These are phyloP conservation scores for Chrysoporthe austroafricana DNA, from an alignment of 2,329 filamentous ascomycete species.

Conservation along the genomic window DNA sequence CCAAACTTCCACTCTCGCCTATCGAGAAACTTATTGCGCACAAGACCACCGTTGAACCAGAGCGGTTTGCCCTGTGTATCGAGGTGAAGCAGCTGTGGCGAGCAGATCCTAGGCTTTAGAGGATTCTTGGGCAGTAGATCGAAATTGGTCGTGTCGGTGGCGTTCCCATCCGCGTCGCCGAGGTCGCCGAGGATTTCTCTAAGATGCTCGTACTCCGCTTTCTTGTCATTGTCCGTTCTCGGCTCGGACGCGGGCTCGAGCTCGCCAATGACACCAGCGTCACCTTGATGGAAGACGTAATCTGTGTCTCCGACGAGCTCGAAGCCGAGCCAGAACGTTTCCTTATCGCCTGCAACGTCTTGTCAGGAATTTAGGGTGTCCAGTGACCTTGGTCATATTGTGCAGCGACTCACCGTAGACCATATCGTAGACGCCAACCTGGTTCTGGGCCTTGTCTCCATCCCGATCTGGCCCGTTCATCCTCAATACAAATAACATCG, in stretches of 20 bases:
- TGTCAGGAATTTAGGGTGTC: not conserved
- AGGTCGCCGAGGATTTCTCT: not conserved
- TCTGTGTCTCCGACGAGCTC: conserved; percentile 47
- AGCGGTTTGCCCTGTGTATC: conserved; percentile 44
- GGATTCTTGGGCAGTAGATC: conserved; percentile 20
- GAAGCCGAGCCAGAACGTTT: conserved; percentile 55
- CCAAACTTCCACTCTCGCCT: conserved; percentile 40
- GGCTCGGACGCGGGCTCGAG: conserved; percentile 3
- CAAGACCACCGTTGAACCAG: conserved; percentile 52
- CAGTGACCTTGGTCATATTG: too few relatives aligned
- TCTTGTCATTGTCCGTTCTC: not conserved
- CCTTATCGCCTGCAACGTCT: conserved; percentile 46
- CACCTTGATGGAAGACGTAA: conserved; percentile 49
- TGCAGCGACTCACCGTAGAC: conserved; percentile 43
- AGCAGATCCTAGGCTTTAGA: conserved; percentile 43
- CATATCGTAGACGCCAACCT: conserved; percentile 50
- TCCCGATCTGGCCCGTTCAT: conserved; percentile 50
- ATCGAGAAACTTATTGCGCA: conserved; percentile 47
- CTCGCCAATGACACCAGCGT: conserved; percentile 40
- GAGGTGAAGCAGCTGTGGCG: conserved; percentile 50
- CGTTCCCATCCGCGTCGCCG: not conserved
- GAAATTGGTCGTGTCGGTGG: conserved; percentile 22
- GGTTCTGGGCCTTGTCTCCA: conserved; percentile 39
- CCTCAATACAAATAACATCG: conserved; percentile 45
- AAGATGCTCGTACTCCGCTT: not conserved